A percentile compares a stretch with the other conserved stretches of the same genome.
These are phyloP conservation scores for Umbelopsis sp. DNA, from an alignment of 192 early-diverging fungal species.

Conservation along the genomic window DNA sequence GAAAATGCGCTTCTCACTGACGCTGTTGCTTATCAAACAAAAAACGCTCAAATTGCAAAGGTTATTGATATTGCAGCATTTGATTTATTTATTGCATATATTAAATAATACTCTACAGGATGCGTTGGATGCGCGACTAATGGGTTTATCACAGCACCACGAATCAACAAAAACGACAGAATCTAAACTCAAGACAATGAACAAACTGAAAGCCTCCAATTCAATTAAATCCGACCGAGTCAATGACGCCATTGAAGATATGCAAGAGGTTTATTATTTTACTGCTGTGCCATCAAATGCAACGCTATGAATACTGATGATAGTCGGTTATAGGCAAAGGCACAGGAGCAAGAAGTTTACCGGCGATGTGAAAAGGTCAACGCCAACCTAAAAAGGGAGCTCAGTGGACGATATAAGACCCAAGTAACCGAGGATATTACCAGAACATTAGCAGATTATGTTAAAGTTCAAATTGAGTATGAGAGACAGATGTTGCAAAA, in stretches of 20 bases:
- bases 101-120: background rate
- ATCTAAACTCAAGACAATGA: background rate
- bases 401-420: background rate
- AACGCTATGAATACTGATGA: background rate
- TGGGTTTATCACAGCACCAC: background rate
- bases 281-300: background rate
- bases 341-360: constrained; percentile 7
- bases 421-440: constrained; percentile 7
- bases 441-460: background rate
- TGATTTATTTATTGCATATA: background rate
- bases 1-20: background rate
- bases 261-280: constrained; percentile 3
- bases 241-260: constrained; percentile 12
- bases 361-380: constrained; percentile 6
- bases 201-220: constrained; percentile 6
- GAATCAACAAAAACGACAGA: background rate
- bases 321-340: background rate
- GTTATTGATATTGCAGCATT: background rate
- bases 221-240: background rate
- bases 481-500: constrained; percentile 1
- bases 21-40: background rate
- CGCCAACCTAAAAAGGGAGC: background rate
- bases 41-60: constrained; percentile 5
- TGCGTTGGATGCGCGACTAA: background rate
- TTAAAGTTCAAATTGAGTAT: constrained; percentile 12